phyloP scores from a whole-genome alignment of 1,284 basidiomycete species.

The Singerocomus inundabilis region DNA sequence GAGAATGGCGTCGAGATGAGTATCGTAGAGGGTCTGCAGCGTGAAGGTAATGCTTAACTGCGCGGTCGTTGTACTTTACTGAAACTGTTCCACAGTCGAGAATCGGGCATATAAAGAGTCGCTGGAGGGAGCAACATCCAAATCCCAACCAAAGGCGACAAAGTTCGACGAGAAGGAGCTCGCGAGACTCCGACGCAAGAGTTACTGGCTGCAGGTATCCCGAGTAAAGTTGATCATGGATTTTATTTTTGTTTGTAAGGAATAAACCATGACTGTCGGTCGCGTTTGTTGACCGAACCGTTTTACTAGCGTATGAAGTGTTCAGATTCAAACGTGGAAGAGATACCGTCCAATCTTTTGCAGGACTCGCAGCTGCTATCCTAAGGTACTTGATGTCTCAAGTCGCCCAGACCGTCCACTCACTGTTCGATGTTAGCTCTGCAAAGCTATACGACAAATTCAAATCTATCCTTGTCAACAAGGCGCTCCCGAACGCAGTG shows the following conservation, averaged over 20 bases:
- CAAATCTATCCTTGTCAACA: constrained; percentile 56
- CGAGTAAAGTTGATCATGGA: constrained; percentile 75
- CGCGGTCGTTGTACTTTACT: not conserved
- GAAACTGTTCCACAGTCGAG: constrained; percentile 49
- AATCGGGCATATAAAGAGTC: constrained; percentile 70
- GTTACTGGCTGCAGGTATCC: constrained; percentile 71
- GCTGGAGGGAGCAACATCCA: constrained; percentile 66
- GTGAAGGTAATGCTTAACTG: constrained; percentile 47
- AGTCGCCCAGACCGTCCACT: constrained; percentile 1
- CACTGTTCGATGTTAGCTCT: constrained; percentile 41
- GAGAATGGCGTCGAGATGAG: constrained; percentile 76
- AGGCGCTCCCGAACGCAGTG: constrained; percentile 20
- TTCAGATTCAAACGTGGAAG: constrained; percentile 58
- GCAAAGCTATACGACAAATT: constrained; percentile 71
- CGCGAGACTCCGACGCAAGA: constrained; percentile 59
- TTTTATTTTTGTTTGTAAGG: constrained; percentile 80
- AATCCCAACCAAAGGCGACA: constrained; percentile 58
- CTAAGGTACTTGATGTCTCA: constrained; percentile 54
- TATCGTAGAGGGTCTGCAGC: constrained; percentile 59
- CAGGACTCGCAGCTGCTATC: constrained; percentile 65
- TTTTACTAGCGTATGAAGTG: constrained; percentile 51
- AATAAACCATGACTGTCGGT: not conserved
- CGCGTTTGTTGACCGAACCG: constrained; percentile 9
- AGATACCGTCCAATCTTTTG: constrained; percentile 60
- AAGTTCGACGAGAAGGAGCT: constrained; percentile 73